phyloP scores from a whole-genome alignment of 345 rosid species.

The Rhodamnia rubescens region DNA sequence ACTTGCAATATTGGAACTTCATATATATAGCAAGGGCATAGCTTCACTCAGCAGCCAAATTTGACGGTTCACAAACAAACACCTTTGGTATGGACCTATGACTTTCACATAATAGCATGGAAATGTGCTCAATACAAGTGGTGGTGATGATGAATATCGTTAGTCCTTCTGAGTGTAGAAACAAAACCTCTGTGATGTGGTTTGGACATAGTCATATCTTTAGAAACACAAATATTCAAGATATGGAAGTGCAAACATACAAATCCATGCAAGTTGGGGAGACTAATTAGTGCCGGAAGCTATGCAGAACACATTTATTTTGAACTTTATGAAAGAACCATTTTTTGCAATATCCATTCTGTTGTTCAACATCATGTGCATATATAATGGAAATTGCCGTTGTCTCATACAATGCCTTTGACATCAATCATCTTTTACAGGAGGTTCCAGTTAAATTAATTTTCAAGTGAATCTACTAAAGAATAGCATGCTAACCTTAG shows the following conservation, averaged over 20 bases:
- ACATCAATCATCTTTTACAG: neutral
- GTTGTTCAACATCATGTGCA: neutral
- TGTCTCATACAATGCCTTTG: neutral
- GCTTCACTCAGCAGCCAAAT: neutral
- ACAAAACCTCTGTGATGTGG: neutral
- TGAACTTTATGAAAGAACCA: neutral
- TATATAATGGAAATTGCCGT: neutral
- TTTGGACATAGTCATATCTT: neutral
- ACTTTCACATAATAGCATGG: neutral
- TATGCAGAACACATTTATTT: neutral
- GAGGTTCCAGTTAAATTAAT: neutral
- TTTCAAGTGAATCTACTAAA: neutral
- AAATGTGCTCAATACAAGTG: neutral
- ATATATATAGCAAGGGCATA: neutral
- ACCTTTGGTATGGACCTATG: neutral
- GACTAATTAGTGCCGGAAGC: neutral
- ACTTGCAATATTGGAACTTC: neutral
- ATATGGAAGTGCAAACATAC: neutral
- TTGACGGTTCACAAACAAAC: neutral
- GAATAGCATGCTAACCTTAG: neutral
- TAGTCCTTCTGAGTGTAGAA: neutral
- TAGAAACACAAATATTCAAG: neutral
- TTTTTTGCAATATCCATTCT: neutral
- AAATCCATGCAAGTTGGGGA: neutral
- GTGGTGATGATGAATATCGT: neutral